These are phyloP conservation scores for Ceratocystis destructans DNA, from an alignment of 2,329 filamentous ascomycete species.

Conservation along the genomic window DNA sequence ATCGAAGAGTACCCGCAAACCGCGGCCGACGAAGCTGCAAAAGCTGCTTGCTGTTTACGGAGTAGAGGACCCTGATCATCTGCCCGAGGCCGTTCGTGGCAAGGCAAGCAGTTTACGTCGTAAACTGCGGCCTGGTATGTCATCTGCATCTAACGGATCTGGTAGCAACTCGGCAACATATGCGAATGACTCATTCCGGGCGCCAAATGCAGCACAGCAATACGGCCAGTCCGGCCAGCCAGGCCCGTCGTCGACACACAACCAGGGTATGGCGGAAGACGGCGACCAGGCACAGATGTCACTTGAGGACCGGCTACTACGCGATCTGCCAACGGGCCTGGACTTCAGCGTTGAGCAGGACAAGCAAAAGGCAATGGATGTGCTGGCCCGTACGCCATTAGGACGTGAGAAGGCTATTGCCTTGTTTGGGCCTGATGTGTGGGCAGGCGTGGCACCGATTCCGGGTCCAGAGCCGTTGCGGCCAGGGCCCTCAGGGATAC, in stretches of 20 bases:
- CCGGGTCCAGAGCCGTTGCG: slow-evolving; percentile 19
- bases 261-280: slow-evolving; percentile 18
- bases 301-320: slow-evolving; percentile 39
- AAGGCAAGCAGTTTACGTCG: slow-evolving; percentile 63
- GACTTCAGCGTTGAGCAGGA: slow-evolving; percentile 33
- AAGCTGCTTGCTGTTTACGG: slow-evolving; percentile 84
- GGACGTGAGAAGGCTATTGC: slow-evolving; percentile 38
- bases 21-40: slow-evolving; percentile 89
- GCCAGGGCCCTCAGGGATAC: slow-evolving; percentile 23
- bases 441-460: slow-evolving; percentile 24
- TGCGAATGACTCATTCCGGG: slow-evolving; percentile 21
- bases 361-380: slow-evolving; percentile 39
- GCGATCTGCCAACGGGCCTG: slow-evolving; percentile 34
- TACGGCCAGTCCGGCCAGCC: slow-evolving; percentile 21
- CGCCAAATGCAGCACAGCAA: slow-evolving; percentile 21
- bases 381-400: slow-evolving; percentile 36
- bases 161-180: slow-evolving; percentile 19
- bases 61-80: slow-evolving; percentile 77
- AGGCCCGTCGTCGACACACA: slow-evolving; percentile 23
- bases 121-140: slow-evolving; percentile 49
- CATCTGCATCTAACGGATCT: slow-evolving; percentile 12
- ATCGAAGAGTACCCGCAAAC: slow-evolving; percentile 86
- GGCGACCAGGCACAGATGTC: slow-evolving; percentile 23
- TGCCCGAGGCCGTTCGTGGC: slow-evolving; percentile 68
- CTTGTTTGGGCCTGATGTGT: slow-evolving; percentile 38